A percentile compares a stretch with the other conserved stretches of the same genome.
phyloP scores from a whole-genome alignment of 805 yeast genomes.

The Grigorovia transvaalensis region DNA sequence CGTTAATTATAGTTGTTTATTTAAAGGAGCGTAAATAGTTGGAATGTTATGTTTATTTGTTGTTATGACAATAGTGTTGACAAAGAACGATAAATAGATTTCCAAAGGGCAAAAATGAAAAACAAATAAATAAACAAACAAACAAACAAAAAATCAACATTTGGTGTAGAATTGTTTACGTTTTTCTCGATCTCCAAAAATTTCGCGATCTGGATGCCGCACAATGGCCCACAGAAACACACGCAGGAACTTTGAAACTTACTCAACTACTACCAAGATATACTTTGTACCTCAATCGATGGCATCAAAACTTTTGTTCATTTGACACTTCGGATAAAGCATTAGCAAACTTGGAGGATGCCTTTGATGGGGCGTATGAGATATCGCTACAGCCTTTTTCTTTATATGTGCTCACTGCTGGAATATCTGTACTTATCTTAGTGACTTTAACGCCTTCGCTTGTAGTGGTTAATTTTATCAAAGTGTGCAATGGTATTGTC shows the following conservation, averaged over 20 bases:
- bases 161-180: neutral
- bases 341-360: neutral
- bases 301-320: neutral
- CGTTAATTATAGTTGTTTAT: neutral
- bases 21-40: slow-evolving; percentile 2
- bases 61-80: neutral
- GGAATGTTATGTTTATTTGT: neutral
- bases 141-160: neutral
- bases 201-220: neutral
- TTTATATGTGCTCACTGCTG: slow-evolving; percentile 92
- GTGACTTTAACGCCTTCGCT: slow-evolving; percentile 84
- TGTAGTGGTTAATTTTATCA: slow-evolving; percentile 84
- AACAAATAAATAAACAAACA: neutral
- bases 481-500: slow-evolving; percentile 92
- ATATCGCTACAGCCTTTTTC: slow-evolving; percentile 65
- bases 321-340: neutral
- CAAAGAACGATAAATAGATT: neutral
- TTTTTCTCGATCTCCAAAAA: neutral
- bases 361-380: neutral
- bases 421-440: slow-evolving; percentile 86
- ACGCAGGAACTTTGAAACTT: neutral
- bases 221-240: neutral
- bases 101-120: neutral
- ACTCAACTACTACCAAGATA: neutral
- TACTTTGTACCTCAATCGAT: neutral